Base-by-base conservation (phyloP, 768 basidiomycete species). In the Rhodosporidiobolus sp. region DNA sequence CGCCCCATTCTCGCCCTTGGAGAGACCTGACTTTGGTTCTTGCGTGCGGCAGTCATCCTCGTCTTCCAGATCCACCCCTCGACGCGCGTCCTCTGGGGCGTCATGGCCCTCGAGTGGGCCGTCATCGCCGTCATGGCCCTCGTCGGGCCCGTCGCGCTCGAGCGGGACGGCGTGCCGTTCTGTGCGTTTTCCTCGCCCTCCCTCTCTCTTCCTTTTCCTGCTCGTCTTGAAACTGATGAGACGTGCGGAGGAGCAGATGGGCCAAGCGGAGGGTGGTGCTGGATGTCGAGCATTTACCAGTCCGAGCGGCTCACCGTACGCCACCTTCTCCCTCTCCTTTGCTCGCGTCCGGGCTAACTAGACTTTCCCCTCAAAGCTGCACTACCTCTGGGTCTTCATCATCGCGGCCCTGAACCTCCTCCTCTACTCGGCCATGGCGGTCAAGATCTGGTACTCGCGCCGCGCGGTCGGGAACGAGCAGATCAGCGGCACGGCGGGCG, bases 381-480 rank as follows among this genome's bases (percentile, higher is more conserved):
- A 67, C 59, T 67, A 67, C 53, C 45, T 67, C 30, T 67, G 35
- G 28, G 72, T 73, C n/a, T 73, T 73, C 54, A 26, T 65, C 43
- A 30, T 56, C 58, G 72, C 67, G 20, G 35, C 49, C n/a, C 6
- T 62, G 38, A 50, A 65, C 54, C 63, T 69, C 10, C 20, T 62
- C 7, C 48, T 68, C 22, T 73, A 73, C 63, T 22, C 46, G 5
- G 24, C 55, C 48, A 73, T 73, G 34, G 71, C 65, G 9, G 2
- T 34, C 16, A 48, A 57, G n/a, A 43, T 72, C 43, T 34, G 43
- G 19, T 22, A 35, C 3, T 62, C 49, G n/a, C 35, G 61, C 3
- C 59, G 65, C 3, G 26, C 50, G n/a, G 28, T 66, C n/a, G 43
- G 60, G 19, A 1, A 28, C 20, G 54, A 63, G n/a, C 30, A 57